Evolutionary conservation across 208 protist genomes (phyloP).

Genomic region (Leptomonas seymouri): DNA sequence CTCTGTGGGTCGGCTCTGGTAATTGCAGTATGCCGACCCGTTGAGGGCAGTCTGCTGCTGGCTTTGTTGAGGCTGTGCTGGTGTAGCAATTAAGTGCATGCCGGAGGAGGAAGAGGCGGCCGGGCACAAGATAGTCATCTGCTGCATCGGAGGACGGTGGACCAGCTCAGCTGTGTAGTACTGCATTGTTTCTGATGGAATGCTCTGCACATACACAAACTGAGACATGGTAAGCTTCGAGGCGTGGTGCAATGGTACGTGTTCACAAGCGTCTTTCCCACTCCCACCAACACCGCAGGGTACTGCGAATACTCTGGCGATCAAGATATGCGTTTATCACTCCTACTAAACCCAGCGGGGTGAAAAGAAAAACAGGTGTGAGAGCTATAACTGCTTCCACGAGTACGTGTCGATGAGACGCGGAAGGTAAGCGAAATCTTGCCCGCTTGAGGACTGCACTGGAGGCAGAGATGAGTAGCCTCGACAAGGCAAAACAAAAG

Average conservation of each 20-base stretch:
- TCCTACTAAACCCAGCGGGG: too few species aligned
- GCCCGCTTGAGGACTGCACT: too few species aligned
- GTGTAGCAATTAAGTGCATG: neutral
- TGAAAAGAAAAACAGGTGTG: too few species aligned
- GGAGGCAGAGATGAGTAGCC: too few species aligned
- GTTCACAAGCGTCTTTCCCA: neutral
- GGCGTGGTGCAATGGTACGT: neutral
- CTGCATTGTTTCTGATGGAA: neutral
- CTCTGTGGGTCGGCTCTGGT: conserved; percentile 8
- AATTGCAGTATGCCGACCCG: conserved; percentile 13
- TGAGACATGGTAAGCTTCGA: conserved; percentile 19
- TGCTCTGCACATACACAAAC: conserved; percentile 24
- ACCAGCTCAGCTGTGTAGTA: conserved; percentile 15
- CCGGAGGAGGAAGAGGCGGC: neutral
- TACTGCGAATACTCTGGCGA: too few species aligned
- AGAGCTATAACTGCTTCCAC: too few species aligned
- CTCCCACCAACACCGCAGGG: neutral
- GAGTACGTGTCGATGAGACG: too few species aligned
- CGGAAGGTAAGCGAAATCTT: too few species aligned
- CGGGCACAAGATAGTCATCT: conserved; percentile 18
- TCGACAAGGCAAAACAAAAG: neutral
- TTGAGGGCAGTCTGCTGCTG: conserved; percentile 10
- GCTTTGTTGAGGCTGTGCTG: conserved; percentile 5
- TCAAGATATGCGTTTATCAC: too few species aligned
- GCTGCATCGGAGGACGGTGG: conserved; percentile 2